Percentiles rank a stretch among this genome's conserved stretches.
Conservation (phyloP, 805 yeast genomes). For the Starmerella stigmatis region DNA sequence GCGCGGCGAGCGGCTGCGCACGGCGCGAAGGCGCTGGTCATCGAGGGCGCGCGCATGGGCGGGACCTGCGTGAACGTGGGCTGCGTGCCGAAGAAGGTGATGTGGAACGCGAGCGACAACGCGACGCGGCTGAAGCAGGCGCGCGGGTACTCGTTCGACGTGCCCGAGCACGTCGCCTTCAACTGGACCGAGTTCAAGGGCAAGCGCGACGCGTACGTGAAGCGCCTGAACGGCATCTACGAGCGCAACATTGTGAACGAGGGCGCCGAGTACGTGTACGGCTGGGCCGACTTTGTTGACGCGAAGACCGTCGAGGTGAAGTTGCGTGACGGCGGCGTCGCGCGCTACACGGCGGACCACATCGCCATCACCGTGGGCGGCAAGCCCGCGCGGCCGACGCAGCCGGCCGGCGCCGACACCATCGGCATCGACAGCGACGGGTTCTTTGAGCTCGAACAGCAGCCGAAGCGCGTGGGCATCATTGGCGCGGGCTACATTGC, state of each 20-base stretch:
- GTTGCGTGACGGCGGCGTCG: conserved; percentile 49
- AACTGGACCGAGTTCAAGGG: conserved; percentile 73
- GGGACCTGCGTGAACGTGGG: conserved; percentile 99
- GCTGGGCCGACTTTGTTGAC: conserved; percentile 66
- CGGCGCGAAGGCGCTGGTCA: conserved; percentile 76
- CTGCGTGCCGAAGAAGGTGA: conserved; percentile 96
- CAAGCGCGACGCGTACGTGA: conserved; percentile 85
- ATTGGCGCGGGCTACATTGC: conserved; percentile 99
- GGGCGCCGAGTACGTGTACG: conserved; percentile 76
- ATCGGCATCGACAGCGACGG: conserved; percentile 83
- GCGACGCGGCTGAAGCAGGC: conserved; percentile 62
- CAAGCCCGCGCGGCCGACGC: conserved; percentile 56
- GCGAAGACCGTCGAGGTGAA: conserved; percentile 58
- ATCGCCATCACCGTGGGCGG: conserved; percentile 93
- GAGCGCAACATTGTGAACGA: conserved; percentile 79
- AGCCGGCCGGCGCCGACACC: conserved; percentile 63
- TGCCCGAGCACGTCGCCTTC: conserved; percentile 49
- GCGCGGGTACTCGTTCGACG: conserved; percentile 68
- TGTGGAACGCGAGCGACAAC: conserved; percentile 95
- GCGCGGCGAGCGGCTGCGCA: conserved; percentile 88
- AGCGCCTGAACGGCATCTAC: conserved; percentile 84
- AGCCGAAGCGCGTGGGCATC: conserved; percentile 85
- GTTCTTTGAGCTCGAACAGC: conserved; percentile 66
- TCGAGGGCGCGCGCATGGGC: conserved; percentile 76
- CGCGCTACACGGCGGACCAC: conserved; percentile 65